These are phyloP conservation scores for Tolypocladium sp. DNA, from an alignment of 2,329 filamentous ascomycete species.

Conservation along the genomic window DNA sequence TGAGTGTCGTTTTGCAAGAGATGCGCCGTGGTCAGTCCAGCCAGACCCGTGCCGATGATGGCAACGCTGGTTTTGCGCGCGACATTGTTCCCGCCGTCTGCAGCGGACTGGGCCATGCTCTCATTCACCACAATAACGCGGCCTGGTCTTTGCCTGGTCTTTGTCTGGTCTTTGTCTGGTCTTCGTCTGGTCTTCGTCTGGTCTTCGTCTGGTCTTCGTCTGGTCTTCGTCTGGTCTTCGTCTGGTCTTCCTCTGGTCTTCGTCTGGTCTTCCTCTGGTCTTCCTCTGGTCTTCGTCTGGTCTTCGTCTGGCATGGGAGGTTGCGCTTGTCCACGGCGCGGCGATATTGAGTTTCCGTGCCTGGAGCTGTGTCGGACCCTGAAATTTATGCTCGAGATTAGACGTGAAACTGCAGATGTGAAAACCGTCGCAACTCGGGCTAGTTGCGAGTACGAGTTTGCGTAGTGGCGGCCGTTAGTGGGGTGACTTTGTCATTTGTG, in stretches of 20 bases:
- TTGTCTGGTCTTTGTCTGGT: too few species aligned
- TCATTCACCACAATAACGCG: not conserved
- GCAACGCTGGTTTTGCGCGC: conserved; percentile 12
- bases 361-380: not conserved
- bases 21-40: conserved; percentile 25
- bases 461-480: too few species aligned
- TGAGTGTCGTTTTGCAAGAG: conserved; percentile 21
- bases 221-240: too few species aligned
- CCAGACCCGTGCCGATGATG: conserved; percentile 27
- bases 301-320: not conserved
- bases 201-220: too few species aligned
- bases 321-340: not conserved
- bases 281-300: too few species aligned
- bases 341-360: not conserved
- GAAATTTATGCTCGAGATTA: not conserved
- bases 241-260: too few species aligned
- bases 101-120: not conserved
- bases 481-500: too few species aligned
- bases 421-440: too few species aligned
- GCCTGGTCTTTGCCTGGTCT: too few species aligned
- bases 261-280: too few species aligned
- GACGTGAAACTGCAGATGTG: not conserved
- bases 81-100: not conserved
- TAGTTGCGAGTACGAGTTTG: too few species aligned
- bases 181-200: too few species aligned